A percentile compares a stretch with the other conserved stretches of the same genome.
These are phyloP conservation scores for Kwoniella europaea DNA, from an alignment of 768 basidiomycete genomes.

Conservation along the genomic window DNA sequence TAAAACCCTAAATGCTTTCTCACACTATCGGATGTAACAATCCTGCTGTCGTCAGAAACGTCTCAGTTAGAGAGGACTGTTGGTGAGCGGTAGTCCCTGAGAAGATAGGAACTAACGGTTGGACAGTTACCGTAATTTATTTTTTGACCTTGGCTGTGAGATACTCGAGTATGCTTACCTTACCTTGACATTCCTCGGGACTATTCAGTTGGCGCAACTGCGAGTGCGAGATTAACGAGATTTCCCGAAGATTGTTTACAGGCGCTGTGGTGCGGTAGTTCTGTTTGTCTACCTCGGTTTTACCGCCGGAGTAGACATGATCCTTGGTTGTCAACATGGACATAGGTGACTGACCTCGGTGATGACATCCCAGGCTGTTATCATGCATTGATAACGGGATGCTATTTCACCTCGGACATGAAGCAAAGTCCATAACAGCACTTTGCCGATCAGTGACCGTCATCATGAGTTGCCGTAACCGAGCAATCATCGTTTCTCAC, in stretches of 20 bases:
- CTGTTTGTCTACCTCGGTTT: too few relatives aligned
- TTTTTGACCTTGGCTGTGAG: background rate
- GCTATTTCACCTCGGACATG: too few relatives aligned
- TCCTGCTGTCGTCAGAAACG: too few relatives aligned
- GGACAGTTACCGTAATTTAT: background rate
- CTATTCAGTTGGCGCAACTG: background rate
- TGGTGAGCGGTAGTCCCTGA: background rate
- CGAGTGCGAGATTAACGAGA: background rate
- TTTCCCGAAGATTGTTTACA: background rate
- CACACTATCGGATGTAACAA: background rate
- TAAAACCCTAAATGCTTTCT: background rate
- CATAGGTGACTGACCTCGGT: too few relatives aligned
- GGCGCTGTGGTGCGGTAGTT: too few relatives aligned
- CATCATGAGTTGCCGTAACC: background rate
- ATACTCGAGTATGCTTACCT: background rate
- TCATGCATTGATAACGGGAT: too few relatives aligned
- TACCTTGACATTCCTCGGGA: background rate
- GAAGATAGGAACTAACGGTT: background rate
- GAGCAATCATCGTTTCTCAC: background rate
- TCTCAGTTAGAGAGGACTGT: too few relatives aligned
- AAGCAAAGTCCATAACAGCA: too few relatives aligned
- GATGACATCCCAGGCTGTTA: too few relatives aligned
- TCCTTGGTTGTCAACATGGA: too few relatives aligned
- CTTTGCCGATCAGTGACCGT: background rate
- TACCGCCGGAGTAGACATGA: too few relatives aligned